Conservation (phyloP, 768 basidiomycete genomes). For the Tricholoma terreum region DNA sequence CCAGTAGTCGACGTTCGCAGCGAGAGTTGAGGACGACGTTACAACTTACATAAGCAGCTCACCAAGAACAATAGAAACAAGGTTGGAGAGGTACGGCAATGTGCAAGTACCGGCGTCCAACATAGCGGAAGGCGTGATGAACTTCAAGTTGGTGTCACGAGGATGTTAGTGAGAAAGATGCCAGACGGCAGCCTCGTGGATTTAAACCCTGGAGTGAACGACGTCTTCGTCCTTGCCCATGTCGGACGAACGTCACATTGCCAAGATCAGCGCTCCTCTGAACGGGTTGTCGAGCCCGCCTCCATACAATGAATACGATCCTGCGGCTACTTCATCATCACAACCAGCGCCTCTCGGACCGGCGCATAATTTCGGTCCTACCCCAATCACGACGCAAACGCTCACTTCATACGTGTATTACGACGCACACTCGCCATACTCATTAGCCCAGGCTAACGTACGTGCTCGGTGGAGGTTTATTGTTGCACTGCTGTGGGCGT, state of each 20-base stretch:
- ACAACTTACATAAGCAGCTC: too few species aligned
- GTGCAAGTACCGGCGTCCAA: too few species aligned
- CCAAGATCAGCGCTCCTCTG: slow-evolving; percentile 2
- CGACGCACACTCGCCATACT: slow-evolving; percentile 30
- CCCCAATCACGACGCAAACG: slow-evolving; percentile 34
- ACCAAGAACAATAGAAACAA: too few species aligned
- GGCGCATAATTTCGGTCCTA: slow-evolving; percentile 34
- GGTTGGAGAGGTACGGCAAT: too few species aligned
- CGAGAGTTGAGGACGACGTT: too few species aligned
- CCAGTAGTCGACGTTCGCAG: too few species aligned
- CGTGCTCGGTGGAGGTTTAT: slow-evolving; percentile 39
- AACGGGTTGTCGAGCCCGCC: slow-evolving; percentile 5
- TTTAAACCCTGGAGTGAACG: neutral
- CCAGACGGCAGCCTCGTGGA: neutral
- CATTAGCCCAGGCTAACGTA: slow-evolving; percentile 28
- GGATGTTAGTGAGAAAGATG: neutral
- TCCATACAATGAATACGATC: slow-evolving; percentile 9
- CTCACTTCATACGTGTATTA: slow-evolving; percentile 39
- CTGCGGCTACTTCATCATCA: neutral
- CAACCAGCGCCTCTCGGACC: neutral
- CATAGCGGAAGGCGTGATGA: too few species aligned
- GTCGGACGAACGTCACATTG: neutral
- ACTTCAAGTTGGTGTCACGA: too few species aligned
- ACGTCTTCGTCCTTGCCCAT: neutral
- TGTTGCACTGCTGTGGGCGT: slow-evolving; percentile 27